Evolutionary conservation across 495 filamentous ascomycete genomes (phyloP).

Genomic region (Hypoxylon subgilvum): DNA sequence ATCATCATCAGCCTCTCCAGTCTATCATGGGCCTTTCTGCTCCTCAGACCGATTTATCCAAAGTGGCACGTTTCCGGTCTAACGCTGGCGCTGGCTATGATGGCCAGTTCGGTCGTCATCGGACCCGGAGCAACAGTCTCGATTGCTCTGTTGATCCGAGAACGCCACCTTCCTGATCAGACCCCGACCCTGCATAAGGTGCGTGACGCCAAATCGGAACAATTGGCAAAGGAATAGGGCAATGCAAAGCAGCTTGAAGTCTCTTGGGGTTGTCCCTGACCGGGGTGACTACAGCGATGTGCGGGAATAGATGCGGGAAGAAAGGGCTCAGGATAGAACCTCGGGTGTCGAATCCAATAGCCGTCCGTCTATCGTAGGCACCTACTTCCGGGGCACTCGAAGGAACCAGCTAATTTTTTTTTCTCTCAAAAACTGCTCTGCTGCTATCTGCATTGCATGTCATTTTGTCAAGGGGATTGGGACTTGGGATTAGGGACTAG

Average conservation of each 20-base stretch:
- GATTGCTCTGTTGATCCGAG: conserved; percentile 1
- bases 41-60: background rate
- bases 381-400: too few relatives aligned
- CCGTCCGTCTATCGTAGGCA: too few relatives aligned
- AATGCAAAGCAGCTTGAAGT: background rate
- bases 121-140: conserved; percentile 5
- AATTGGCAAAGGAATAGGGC: background rate
- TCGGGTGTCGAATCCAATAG: too few relatives aligned
- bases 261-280: too few relatives aligned
- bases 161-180: conserved; percentile 3
- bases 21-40: conserved; percentile 24
- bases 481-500: too few relatives aligned
- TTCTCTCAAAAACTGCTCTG: background rate
- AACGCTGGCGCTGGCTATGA: background rate
- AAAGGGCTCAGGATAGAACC: too few relatives aligned
- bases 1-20: conserved; percentile 31
- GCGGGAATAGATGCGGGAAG: background rate
- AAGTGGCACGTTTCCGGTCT: background rate
- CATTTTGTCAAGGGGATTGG: background rate
- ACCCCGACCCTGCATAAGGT: background rate
- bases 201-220: background rate
- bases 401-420: too few relatives aligned
- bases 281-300: background rate
- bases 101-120: background rate
- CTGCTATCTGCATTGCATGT: background rate